phyloP scores from a whole-genome alignment of 768 basidiomycete genomes.

The Leccinum aurantiacum region DNA sequence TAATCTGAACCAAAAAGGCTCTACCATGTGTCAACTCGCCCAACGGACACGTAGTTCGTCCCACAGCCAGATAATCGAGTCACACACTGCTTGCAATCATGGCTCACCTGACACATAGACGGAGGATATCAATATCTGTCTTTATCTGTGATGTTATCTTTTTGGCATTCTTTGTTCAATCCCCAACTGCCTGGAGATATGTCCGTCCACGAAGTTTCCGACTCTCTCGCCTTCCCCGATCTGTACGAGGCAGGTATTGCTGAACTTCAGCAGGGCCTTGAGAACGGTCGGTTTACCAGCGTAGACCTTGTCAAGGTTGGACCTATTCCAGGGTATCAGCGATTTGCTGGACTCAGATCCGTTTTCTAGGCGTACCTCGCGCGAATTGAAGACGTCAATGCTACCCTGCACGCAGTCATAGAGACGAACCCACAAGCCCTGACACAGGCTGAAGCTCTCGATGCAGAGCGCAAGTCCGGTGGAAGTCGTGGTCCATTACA shows the following conservation, averaged over 20 bases:
- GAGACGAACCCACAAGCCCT: constrained; percentile 60
- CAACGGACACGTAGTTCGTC: not conserved
- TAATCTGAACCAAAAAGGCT: not conserved
- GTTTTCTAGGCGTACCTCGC: constrained; percentile 57
- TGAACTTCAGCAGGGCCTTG: constrained; percentile 55
- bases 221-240: constrained; percentile 44
- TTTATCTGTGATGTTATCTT: constrained; percentile 2
- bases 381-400: constrained; percentile 65
- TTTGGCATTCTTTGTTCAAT: constrained; percentile 6
- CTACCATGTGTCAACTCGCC: not conserved
- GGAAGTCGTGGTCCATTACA: constrained; percentile 51
- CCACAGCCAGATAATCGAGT: not conserved
- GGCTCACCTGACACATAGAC: not conserved
- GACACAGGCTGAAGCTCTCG: constrained; percentile 49
- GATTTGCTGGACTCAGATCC: not conserved
- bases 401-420: constrained; percentile 56
- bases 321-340: not conserved
- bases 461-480: constrained; percentile 44
- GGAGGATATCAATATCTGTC: not conserved
- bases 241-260: constrained; percentile 60
- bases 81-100: not conserved
- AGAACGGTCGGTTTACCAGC: constrained; percentile 53
- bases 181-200: constrained; percentile 17
- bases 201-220: not conserved
- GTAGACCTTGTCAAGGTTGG: constrained; percentile 61